Evolutionary conservation across 495 filamentous ascomycete species (phyloP), one percentile per base, ranked within the genome.

Genomic region (Cudoniella acicularis): DNA sequence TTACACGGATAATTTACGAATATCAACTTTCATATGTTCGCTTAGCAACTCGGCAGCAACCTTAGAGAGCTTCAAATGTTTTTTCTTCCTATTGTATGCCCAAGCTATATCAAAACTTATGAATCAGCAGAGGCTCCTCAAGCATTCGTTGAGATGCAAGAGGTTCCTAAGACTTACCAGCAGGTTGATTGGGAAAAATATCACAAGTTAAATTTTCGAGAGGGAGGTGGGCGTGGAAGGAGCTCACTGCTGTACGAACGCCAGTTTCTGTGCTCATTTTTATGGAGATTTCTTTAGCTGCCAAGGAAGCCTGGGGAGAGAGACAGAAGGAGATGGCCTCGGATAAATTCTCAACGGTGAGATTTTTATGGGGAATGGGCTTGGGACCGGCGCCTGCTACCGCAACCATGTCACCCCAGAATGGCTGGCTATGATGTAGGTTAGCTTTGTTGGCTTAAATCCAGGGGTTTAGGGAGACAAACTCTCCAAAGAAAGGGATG

Each of bases 401-500:
- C 16, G 71, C 69, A 8, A 81, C 73, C 78, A 82, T 80, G 11
- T 74, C 56, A 24, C 80, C 81, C 79, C 79, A 82, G 60, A 82
- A 82, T n/a, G 75, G 77, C 53, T 83, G 80, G 23, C 54, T 57
- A 43, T 36, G 9, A 69, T 56, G 20, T 27, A 17, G 17, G 27
- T 60, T 47, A 21, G 41, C 21, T 55, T 51, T 61, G 41, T 22
- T 41, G n/a, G 22, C 43, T 9, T 3, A 56, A 30, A 41, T 25
- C 51, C 6, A n/a, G 20, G 11, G 23, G 40, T 26, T 36, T 17
- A 8, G 43, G 49, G 17, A 30, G 24, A 67, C 70, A 45, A 60
- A 77, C 72, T 88, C 85, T 46, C 83, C 83, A 64, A 87, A 86
- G 62, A 88, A 86, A 0, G 84, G 84, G 0, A 88, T 74, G 3